A percentile compares a stretch with the other conserved stretches of the same genome.
Conservation (phyloP, 1,284 basidiomycete species). For the Lentinus polychrous region DNA sequence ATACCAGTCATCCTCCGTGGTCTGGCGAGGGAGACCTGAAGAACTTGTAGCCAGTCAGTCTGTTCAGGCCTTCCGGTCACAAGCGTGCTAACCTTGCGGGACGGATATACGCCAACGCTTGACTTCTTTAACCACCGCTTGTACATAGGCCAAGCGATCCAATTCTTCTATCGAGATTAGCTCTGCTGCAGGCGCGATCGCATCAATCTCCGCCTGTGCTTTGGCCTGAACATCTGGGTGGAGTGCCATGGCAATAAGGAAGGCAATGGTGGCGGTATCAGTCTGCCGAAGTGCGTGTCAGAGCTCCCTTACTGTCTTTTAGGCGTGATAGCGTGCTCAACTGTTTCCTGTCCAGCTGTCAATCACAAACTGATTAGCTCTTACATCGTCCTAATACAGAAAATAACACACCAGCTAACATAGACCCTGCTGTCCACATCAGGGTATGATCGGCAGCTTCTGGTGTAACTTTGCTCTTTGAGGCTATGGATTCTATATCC, state of each 20-base stretch:
- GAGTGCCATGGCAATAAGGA: not conserved
- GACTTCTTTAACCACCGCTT: not conserved
- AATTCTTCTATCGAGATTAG: not conserved
- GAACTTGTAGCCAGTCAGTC: slow-evolving; percentile 13
- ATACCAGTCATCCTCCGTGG: not conserved
- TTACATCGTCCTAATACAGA: too few relatives aligned
- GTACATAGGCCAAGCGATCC: not conserved
- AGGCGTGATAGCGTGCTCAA: too few relatives aligned
- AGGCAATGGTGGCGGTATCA: not conserved
- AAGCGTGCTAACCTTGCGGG: not conserved
- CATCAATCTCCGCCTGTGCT: not conserved
- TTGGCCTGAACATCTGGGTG: slow-evolving; percentile 1
- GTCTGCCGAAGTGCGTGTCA: not conserved
- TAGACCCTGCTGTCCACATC: too few relatives aligned
- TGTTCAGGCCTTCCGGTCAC: not conserved
- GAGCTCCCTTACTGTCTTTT: too few relatives aligned
- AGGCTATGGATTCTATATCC: too few relatives aligned
- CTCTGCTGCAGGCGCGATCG: not conserved
- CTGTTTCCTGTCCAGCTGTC: too few relatives aligned
- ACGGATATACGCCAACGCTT: not conserved
- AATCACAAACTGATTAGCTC: too few relatives aligned
- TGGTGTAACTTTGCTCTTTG: too few relatives aligned
- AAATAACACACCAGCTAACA: too few relatives aligned
- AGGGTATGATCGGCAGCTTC: too few relatives aligned
- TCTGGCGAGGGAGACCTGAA: not conserved